Conservation (phyloP, 2,329 filamentous ascomycete species). For the Neoarthrinium moseri region DNA sequence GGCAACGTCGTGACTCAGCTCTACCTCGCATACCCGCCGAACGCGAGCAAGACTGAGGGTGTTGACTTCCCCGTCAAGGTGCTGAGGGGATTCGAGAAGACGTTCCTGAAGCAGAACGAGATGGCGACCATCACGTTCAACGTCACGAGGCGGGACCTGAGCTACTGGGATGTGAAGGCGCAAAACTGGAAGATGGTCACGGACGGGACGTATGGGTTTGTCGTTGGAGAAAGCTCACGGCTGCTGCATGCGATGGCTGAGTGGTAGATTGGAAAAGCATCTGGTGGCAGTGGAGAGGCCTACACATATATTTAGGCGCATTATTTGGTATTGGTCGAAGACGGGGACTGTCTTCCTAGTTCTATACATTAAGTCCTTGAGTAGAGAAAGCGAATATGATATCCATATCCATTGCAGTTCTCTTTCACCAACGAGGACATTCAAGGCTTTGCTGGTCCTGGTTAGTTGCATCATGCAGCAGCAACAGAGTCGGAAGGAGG, state of each 20-base stretch:
- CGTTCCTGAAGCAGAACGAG: constrained; percentile 54
- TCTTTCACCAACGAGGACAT: too few relatives aligned
- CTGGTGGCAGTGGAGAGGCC: background rate
- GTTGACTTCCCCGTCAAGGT: constrained; percentile 66
- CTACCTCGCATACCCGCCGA: constrained; percentile 42
- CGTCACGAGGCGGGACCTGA: constrained; percentile 67
- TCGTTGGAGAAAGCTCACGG: constrained; percentile 34
- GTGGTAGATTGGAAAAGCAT: constrained; percentile 10
- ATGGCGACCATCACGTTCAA: constrained; percentile 52
- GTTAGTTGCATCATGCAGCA: too few relatives aligned
- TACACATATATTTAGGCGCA: too few relatives aligned
- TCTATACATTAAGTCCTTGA: too few relatives aligned
- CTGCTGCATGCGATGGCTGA: constrained; percentile 16
- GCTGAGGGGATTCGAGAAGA: constrained; percentile 73
- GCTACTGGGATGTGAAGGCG: constrained; percentile 65
- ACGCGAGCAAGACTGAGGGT: constrained; percentile 11
- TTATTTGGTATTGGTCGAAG: too few relatives aligned
- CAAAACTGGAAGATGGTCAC: constrained; percentile 69
- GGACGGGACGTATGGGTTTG: constrained; percentile 39
- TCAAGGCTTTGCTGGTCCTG: too few relatives aligned
- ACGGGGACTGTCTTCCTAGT: too few relatives aligned
- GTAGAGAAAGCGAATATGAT: too few relatives aligned
- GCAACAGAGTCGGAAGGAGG: too few relatives aligned
- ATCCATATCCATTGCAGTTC: too few relatives aligned
- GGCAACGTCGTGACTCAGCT: constrained; percentile 48